Conservation (phyloP, 179 eudicot species). For the Sideroxylon spinosum region DNA sequence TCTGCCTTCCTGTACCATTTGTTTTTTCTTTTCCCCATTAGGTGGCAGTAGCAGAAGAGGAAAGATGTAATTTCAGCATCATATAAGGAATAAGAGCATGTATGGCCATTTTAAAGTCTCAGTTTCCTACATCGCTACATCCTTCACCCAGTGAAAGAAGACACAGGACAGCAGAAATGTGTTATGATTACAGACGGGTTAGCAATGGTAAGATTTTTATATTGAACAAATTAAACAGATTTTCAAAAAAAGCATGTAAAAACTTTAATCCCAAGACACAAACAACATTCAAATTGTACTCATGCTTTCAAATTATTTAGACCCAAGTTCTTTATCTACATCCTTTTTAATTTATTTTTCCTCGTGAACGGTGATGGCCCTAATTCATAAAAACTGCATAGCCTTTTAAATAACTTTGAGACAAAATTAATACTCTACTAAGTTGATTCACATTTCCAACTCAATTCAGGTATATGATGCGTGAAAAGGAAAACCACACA, state of each 20-base stretch:
- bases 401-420: not conserved
- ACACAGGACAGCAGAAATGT: too few species aligned
- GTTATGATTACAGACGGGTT: not conserved
- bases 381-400: not conserved
- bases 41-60: not conserved
- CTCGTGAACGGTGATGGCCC: not conserved
- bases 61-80: not conserved
- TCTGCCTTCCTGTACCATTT: not conserved
- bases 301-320: not conserved
- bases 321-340: not conserved
- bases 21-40: not conserved
- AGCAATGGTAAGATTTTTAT: not conserved
- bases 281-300: not conserved
- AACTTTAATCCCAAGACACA: not conserved
- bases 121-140: not conserved
- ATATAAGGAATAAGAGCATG: not conserved
- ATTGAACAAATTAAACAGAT: not conserved
- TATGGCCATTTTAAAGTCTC: not conserved
- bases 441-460: not conserved
- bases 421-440: not conserved
- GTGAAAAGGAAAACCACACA: constrained; percentile 16
- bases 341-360: not conserved
- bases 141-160: not conserved
- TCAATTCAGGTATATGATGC: not conserved
- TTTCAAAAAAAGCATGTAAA: not conserved